A percentile compares a stretch with the other conserved stretches of the same genome.
phyloP scores from a whole-genome alignment of 208 protist genomes.

The Leishmania major region DNA sequence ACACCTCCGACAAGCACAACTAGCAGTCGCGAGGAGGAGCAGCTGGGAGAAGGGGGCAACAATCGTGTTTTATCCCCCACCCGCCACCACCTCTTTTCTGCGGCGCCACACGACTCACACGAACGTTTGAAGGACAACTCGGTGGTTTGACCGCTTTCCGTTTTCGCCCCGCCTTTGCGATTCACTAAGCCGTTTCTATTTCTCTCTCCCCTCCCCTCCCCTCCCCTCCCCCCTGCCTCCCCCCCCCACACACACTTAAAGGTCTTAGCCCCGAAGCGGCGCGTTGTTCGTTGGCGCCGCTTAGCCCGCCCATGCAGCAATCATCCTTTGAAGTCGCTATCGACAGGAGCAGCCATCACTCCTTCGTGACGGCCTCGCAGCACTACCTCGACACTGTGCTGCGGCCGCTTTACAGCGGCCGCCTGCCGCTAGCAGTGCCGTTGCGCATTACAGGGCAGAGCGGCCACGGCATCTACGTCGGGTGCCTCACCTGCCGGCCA shows the following conservation, averaged over 20 bases:
- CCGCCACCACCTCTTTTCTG: background rate
- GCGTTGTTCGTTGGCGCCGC: background rate
- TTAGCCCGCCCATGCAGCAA: conserved; percentile 22
- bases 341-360: conserved; percentile 57
- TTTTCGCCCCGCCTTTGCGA: background rate
- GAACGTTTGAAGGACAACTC: background rate
- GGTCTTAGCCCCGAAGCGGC: background rate
- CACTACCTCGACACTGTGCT: conserved; percentile 53
- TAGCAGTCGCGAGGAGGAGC: background rate
- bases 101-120: background rate
- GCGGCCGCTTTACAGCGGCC: conserved; percentile 45
- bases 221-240: too few relatives aligned
- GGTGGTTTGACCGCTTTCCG: background rate
- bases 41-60: background rate
- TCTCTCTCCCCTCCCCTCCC: background rate
- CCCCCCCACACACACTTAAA: too few relatives aligned
- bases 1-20: background rate
- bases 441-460: conserved; percentile 54
- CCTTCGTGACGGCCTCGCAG: conserved; percentile 68
- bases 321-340: conserved; percentile 60
- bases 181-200: background rate
- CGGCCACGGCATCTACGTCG: conserved; percentile 58
- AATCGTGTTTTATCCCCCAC: background rate
- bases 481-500: conserved; percentile 60
- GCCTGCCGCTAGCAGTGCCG: conserved; percentile 55